These are phyloP conservation scores for Geranomyces variabilis DNA, from an alignment of 192 early-diverging fungal species.

Conservation along the genomic window DNA sequence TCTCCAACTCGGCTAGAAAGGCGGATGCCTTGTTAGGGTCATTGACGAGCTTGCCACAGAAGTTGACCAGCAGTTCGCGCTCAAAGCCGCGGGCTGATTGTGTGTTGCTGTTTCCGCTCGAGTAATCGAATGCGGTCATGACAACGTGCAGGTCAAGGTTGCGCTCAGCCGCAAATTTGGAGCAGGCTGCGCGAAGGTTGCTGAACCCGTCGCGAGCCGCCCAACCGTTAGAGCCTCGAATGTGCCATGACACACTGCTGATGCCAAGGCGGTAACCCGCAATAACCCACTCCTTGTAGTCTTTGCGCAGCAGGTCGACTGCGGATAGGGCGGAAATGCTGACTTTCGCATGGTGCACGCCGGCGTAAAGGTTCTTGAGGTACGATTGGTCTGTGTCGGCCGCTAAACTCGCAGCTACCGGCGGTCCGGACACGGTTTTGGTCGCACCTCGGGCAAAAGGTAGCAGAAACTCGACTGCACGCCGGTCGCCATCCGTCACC, in stretches of 20 bases:
- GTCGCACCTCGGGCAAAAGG: constrained; percentile 4
- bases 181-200: constrained; percentile 11
- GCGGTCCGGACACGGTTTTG: background rate
- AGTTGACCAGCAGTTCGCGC: constrained; percentile 60
- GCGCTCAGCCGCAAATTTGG: constrained; percentile 37
- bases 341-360: constrained; percentile 59
- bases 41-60: constrained; percentile 23
- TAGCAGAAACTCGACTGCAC: constrained; percentile 44
- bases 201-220: constrained; percentile 50
- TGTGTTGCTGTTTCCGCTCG: background rate
- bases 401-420: background rate
- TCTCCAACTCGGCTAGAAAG: background rate
- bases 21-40: background rate
- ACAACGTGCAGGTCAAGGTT: constrained; percentile 57
- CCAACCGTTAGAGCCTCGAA: constrained; percentile 48
- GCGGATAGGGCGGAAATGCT: constrained; percentile 49
- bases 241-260: constrained; percentile 55
- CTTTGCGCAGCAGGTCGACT: constrained; percentile 64
- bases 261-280: constrained; percentile 54
- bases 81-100: constrained; percentile 50
- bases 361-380: constrained; percentile 39
- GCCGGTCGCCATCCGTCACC: constrained; percentile 51
- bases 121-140: constrained; percentile 61
- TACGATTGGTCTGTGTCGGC: constrained; percentile 4
- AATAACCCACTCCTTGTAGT: constrained; percentile 74